These are phyloP conservation scores for Coemansia furcata DNA, from an alignment of 192 early-diverging fungal genomes.

Conservation along the genomic window DNA sequence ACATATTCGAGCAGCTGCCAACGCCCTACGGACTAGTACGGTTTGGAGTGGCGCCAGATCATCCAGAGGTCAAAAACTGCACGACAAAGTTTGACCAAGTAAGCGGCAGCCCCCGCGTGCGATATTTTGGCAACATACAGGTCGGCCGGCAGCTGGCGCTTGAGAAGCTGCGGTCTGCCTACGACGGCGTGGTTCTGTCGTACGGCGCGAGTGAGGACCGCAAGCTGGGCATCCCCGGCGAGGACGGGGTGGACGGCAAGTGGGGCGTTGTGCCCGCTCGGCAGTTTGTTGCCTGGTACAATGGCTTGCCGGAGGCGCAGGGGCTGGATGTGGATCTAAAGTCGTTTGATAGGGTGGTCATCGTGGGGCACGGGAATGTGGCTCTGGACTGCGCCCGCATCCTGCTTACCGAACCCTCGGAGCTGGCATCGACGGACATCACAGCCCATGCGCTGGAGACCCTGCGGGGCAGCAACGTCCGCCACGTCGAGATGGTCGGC, in stretches of 20 bases:
- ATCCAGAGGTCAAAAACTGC: slow-evolving; percentile 87
- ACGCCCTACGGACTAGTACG: slow-evolving; percentile 88
- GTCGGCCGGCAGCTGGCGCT: slow-evolving; percentile 58
- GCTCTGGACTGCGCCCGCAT: slow-evolving; percentile 90
- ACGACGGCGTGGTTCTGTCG: slow-evolving; percentile 78
- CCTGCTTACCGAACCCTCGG: slow-evolving; percentile 68
- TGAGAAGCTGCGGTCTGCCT: slow-evolving; percentile 56
- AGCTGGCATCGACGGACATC: slow-evolving; percentile 83
- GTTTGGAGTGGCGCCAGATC: slow-evolving; percentile 95
- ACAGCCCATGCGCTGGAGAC: slow-evolving; percentile 68
- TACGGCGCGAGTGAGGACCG: slow-evolving; percentile 82
- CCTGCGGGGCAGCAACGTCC: slow-evolving; percentile 64
- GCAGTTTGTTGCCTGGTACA: slow-evolving; percentile 94
- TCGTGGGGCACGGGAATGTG: slow-evolving; percentile 95
- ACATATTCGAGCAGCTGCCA: slow-evolving; percentile 84
- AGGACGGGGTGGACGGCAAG: slow-evolving; percentile 41
- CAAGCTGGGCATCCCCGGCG: slow-evolving; percentile 64
- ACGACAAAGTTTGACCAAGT: slow-evolving; percentile 84
- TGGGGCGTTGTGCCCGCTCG: slow-evolving; percentile 71
- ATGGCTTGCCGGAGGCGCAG: slow-evolving; percentile 74
- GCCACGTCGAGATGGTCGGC: slow-evolving; percentile 84
- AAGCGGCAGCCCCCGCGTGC: slow-evolving; percentile 63
- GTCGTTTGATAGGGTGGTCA: slow-evolving; percentile 68
- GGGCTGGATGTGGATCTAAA: slow-evolving; percentile 62
- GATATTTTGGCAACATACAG: slow-evolving; percentile 78